Base-by-base conservation (phyloP, 2,329 filamentous ascomycete genomes). In the Coniella vitis region DNA sequence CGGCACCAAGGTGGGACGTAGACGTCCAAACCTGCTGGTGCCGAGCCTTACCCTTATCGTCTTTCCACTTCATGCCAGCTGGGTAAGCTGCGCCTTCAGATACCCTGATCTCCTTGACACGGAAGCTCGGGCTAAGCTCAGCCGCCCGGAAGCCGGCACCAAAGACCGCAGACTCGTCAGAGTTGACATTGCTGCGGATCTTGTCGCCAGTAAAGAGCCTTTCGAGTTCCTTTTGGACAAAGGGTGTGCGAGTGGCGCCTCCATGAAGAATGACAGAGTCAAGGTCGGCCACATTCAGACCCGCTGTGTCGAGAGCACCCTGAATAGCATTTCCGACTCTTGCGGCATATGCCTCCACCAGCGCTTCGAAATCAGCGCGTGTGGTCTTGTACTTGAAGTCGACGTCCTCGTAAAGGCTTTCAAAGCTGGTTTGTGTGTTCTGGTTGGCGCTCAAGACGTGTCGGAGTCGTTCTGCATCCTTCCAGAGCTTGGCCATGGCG, bases 71-170 rank as follows among this genome's bases (percentile, higher is more conserved):
- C 59, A 95, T 78, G 49, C 83, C 82, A 22, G 86, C 78, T 2
- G 83, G 73, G 63, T 93, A 96, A 38, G 76, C 75, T 37, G 87
- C 79, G 19, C 78, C 81, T 59, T 98, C 93, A n/a, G 74, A 77
- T 45, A 87, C 81, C 51, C 87, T 79, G 56, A 98, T 98, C 63
- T 97, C 93, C 76, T 97, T 98, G 63, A 98, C 93, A 54, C 90
- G 85, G 81, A 98, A 98, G 64, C 87, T 91, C 36, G 91, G 90
- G 69, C 89, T 96, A 51, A 98, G 76, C 58, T 88, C 83, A 45
- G 93, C 93, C 44, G 88, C 93, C 63, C 90, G 88, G 76, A 98
- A 97, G 22, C 86, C 90, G 48, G 93, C 91, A 59, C 93, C 93
- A 65, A 97, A 95, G 9, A 95, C 93, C 44, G 93, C 93, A 20